These are phyloP conservation scores for Lepiota brunneoincarnata DNA, from an alignment of 768 basidiomycete species.

Conservation along the genomic window DNA sequence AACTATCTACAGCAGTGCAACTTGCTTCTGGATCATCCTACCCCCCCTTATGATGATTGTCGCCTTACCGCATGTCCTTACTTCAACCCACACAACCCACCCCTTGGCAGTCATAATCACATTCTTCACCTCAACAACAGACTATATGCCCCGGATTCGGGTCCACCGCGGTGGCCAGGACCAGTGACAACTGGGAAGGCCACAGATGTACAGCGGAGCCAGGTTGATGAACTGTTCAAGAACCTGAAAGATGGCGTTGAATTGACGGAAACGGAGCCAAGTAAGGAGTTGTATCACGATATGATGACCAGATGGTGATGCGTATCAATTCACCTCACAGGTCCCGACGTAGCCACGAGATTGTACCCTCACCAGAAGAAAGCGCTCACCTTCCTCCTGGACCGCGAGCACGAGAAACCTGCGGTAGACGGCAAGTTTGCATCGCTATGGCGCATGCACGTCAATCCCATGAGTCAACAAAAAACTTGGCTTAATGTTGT, in stretches of 20 bases:
- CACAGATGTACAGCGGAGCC: constrained; percentile 88
- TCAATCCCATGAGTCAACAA: constrained; percentile 43
- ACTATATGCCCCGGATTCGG: constrained; percentile 32
- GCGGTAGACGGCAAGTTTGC: constrained; percentile 59
- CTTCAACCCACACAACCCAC: constrained; percentile 87
- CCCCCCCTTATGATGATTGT: constrained; percentile 59
- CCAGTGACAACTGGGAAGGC: constrained; percentile 65
- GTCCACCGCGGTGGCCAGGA: constrained; percentile 52
- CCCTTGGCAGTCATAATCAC: constrained; percentile 60
- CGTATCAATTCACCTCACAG: constrained; percentile 30
- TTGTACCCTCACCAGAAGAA: constrained; percentile 99
- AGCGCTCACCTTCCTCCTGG: constrained; percentile 91
- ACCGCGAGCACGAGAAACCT: constrained; percentile 72
- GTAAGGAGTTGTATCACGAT: constrained; percentile 41
- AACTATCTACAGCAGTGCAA: constrained; percentile 66
- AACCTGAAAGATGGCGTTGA: constrained; percentile 86
- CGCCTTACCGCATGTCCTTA: constrained; percentile 67
- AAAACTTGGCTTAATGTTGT: constrained; percentile 78
- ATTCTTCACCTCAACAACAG: constrained; percentile 38
- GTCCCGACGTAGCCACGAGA: constrained; percentile 71
- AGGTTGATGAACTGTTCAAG: constrained; percentile 93
- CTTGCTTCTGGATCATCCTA: constrained; percentile 80
- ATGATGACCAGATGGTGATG: background rate
- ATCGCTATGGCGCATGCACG: constrained; percentile 67
- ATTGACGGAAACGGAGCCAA: constrained; percentile 78